These are phyloP conservation scores for Calonectria pseudoturangicola DNA, from an alignment of 2,329 filamentous ascomycete species.

Conservation along the genomic window DNA sequence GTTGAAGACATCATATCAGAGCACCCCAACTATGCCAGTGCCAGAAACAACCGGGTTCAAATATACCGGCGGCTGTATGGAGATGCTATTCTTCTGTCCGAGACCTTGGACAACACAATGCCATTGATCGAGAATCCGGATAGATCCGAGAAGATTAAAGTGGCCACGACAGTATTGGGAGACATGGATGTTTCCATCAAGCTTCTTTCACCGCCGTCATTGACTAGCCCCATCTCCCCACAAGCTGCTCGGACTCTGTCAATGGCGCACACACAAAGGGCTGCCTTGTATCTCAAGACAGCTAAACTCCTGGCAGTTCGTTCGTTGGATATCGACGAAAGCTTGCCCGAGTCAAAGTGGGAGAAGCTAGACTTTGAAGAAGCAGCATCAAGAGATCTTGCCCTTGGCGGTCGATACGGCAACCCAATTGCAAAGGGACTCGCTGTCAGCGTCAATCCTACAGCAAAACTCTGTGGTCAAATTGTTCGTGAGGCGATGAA, in stretches of 20 bases:
- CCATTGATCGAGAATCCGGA: constrained; percentile 64
- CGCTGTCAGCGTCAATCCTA: constrained; percentile 80
- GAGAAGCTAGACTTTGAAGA: constrained; percentile 75
- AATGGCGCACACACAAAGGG: constrained; percentile 83
- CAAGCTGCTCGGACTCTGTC: constrained; percentile 80
- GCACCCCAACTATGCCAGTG: constrained; percentile 81
- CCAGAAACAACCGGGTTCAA: constrained; percentile 85
- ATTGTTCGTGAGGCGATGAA: constrained; percentile 82
- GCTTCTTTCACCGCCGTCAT: constrained; percentile 73
- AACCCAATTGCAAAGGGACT: constrained; percentile 79
- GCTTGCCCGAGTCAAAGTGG: constrained; percentile 69
- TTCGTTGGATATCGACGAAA: constrained; percentile 62
- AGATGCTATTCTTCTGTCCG: constrained; percentile 72
- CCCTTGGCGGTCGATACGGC: constrained; percentile 78
- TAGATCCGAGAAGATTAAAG: constrained; percentile 60
- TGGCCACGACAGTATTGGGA: constrained; percentile 65
- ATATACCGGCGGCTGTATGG: constrained; percentile 77
- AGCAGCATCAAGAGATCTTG: constrained; percentile 77
- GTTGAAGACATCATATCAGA: constrained; percentile 74
- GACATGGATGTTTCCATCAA: constrained; percentile 76
- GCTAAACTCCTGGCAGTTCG: constrained; percentile 67
- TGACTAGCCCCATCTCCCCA: constrained; percentile 74
- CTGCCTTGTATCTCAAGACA: constrained; percentile 77
- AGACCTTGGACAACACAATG: constrained; percentile 60
- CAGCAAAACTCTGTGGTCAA: constrained; percentile 80